A percentile compares a stretch with the other conserved stretches of the same genome.
Conservation (phyloP, 2,329 filamentous ascomycete genomes). For the Colletotrichum liriopes region DNA sequence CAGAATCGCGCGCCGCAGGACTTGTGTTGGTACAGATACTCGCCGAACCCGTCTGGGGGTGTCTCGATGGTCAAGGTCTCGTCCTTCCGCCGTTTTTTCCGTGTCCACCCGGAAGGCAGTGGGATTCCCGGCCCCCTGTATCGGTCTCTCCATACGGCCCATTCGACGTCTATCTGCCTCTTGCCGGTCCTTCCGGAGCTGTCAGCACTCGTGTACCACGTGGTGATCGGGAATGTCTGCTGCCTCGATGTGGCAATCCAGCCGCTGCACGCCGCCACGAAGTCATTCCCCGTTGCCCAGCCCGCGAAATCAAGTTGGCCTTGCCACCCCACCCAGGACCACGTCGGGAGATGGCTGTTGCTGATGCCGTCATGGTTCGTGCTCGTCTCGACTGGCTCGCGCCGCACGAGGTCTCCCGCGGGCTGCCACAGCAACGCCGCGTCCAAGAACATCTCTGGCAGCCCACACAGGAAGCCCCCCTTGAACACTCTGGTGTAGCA, state of each 20-base stretch:
- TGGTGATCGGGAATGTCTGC: not conserved
- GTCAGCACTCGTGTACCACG: not conserved
- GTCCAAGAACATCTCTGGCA: constrained; percentile 9
- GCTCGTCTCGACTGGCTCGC: not conserved
- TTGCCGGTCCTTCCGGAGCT: not conserved
- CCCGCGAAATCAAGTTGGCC: not conserved
- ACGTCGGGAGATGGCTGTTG: not conserved
- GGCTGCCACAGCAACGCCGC: constrained; percentile 7
- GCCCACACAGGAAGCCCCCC: not conserved
- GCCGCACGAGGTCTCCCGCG: not conserved
- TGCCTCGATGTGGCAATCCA: not conserved
- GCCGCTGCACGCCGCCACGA: not conserved
- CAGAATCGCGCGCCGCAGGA: not conserved
- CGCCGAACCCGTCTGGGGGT: not conserved
- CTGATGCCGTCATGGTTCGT: not conserved
- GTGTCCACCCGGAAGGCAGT: not conserved
- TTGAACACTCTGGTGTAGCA: not conserved
- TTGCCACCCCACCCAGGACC: constrained; percentile 13
- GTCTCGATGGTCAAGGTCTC: not conserved
- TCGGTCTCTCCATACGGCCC: not conserved
- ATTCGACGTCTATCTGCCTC: not conserved
- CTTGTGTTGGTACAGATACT: not conserved
- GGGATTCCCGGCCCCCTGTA: not conserved
- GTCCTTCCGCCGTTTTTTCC: not conserved
- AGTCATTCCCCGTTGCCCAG: not conserved